Conservation (phyloP, 805 yeast genomes). For the Jamesozyma gamospora region DNA sequence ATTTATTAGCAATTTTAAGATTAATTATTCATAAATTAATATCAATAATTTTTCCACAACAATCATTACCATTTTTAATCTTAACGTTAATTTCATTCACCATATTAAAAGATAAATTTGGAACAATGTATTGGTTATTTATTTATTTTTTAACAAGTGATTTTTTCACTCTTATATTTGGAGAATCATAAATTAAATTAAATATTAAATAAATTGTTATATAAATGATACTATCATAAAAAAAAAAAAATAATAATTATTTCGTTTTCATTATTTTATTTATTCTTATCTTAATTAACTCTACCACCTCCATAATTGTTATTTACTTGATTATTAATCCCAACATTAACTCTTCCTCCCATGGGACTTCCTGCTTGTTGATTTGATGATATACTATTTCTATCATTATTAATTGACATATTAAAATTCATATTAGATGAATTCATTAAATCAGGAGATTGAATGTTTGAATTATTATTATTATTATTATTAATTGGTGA, state of each 20-base stretch:
- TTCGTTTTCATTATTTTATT: too few relatives aligned
- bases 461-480: constrained; percentile 1
- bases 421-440: constrained; percentile 1
- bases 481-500: background rate
- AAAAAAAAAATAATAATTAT: too few relatives aligned
- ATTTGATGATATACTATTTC: background rate
- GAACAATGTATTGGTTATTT: constrained; percentile 11
- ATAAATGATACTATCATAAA: too few relatives aligned
- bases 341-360: constrained; percentile 20
- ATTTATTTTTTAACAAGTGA: constrained; percentile 5
- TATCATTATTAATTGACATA: background rate
- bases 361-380: constrained; percentile 8
- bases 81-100: constrained; percentile 7
- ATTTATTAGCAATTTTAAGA: constrained; percentile 7
- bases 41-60: constrained; percentile 5
- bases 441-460: background rate
- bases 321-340: constrained; percentile 15
- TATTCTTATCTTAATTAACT: constrained; percentile 6
- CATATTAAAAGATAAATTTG: constrained; percentile 7
- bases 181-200: background rate
- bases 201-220: background rate
- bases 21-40: constrained; percentile 11
- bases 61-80: constrained; percentile 11
- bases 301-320: constrained; percentile 12
- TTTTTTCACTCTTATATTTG: background rate